These are phyloP conservation scores for Sapria himalayana DNA, from an alignment of 345 rosid genomes.

Conservation along the genomic window DNA sequence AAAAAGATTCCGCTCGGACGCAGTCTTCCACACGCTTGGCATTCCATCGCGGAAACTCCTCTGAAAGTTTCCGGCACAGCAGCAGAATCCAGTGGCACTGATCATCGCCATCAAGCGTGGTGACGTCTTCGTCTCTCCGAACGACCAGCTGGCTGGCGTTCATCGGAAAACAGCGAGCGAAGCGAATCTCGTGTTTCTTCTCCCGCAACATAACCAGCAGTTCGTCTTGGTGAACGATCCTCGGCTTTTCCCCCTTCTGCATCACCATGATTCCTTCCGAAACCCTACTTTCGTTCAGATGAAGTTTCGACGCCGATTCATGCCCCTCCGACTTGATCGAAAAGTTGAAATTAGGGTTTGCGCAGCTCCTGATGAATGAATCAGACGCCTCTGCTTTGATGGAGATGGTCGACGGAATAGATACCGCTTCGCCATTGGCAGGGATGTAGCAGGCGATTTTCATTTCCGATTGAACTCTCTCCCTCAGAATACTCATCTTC, in stretches of 20 bases:
- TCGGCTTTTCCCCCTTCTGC: slow-evolving; percentile 33
- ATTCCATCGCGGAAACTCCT: slow-evolving; percentile 14
- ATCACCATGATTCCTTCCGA: slow-evolving; percentile 35
- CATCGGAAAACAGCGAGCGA: slow-evolving; percentile 47
- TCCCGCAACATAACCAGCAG: slow-evolving; percentile 24
- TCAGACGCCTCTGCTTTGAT: slow-evolving; percentile 49
- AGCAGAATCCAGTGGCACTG: slow-evolving; percentile 15
- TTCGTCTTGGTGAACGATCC: slow-evolving; percentile 60
- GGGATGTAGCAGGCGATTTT: slow-evolving; percentile 55
- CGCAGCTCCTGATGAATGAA: slow-evolving; percentile 34
- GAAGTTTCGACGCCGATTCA: slow-evolving; percentile 9
- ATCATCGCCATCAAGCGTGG: slow-evolving; percentile 4
- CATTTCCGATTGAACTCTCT: slow-evolving; percentile 45
- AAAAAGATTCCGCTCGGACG: slow-evolving; percentile 40
- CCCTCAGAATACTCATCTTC: slow-evolving; percentile 57
- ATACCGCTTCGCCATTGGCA: slow-evolving; percentile 50
- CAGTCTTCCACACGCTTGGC: slow-evolving; percentile 24
- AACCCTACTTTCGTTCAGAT: slow-evolving; percentile 43
- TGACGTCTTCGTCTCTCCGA: slow-evolving; percentile 5
- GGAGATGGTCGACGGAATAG: slow-evolving; percentile 32
- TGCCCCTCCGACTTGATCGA: slow-evolving; percentile 6
- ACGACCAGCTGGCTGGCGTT: slow-evolving; percentile 6
- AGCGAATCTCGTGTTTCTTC: slow-evolving; percentile 22
- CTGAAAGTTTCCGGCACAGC: slow-evolving; percentile 18
- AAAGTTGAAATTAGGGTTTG: slow-evolving; percentile 51